Percentiles rank a stretch among this genome's conserved stretches.
These are phyloP conservation scores for Silene conica DNA, from an alignment of 148 eudicot genomes.

Conservation along the genomic window DNA sequence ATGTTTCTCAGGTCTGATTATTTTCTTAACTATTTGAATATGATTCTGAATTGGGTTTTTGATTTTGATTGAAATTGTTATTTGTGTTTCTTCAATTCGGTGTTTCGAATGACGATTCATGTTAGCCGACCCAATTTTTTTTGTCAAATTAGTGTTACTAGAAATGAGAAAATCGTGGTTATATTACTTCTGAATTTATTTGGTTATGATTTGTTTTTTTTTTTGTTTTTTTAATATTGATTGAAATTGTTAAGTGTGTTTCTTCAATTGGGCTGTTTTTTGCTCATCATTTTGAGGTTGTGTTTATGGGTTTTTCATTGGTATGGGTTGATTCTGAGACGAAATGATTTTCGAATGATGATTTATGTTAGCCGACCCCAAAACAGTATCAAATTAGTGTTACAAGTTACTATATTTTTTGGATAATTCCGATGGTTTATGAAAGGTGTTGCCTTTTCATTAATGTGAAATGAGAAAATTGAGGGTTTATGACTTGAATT, in stretches of 20 bases:
- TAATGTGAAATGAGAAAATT: neutral
- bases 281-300: too few relatives aligned
- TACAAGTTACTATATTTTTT: constrained; percentile 6
- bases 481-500: neutral
- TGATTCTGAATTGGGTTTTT: constrained; percentile 12
- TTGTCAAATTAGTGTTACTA: neutral
- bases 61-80: neutral
- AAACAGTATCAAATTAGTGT: neutral
- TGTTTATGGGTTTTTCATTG: too few relatives aligned
- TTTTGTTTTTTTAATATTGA: neutral
- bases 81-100: constrained; percentile 3
- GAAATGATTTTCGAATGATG: neutral
- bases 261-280: too few relatives aligned
- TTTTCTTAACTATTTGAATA: neutral
- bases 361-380: too few relatives aligned
- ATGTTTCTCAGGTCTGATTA: constrained; percentile 70
- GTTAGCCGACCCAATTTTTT: too few relatives aligned
- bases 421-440: neutral
- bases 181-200: neutral
- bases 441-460: neutral
- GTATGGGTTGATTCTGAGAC: too few relatives aligned
- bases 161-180: neutral
- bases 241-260: too few relatives aligned
- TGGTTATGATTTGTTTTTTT: neutral
- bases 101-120: neutral